These are phyloP conservation scores for Hippophae gyantsensis DNA, from an alignment of 306 rosid species.

Conservation along the genomic window DNA sequence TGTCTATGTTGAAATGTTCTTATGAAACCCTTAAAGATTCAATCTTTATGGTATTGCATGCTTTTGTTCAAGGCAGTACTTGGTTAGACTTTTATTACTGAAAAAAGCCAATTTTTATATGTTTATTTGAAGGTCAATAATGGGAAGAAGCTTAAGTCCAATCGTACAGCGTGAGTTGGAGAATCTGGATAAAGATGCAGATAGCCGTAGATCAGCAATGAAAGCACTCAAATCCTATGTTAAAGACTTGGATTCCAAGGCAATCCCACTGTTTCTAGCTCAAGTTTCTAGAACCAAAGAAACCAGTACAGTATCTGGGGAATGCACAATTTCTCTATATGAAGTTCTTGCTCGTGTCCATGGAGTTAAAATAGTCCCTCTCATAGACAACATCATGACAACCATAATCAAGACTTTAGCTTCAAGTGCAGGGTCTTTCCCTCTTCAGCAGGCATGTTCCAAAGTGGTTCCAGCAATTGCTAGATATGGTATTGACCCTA, in stretches of 20 bases:
- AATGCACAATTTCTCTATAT: slow-evolving; percentile 65
- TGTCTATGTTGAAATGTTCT: too few species aligned
- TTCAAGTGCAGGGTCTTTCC: slow-evolving; percentile 75
- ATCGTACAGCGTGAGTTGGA: slow-evolving; percentile 46
- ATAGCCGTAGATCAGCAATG: slow-evolving; percentile 78
- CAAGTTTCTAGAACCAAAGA: slow-evolving; percentile 89
- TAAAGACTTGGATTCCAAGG: slow-evolving; percentile 64
- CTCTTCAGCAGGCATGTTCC: slow-evolving; percentile 88
- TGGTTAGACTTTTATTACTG: not conserved
- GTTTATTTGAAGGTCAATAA: slow-evolving; percentile 24
- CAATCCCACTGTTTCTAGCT: slow-evolving; percentile 72
- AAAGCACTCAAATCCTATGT: slow-evolving; percentile 62
- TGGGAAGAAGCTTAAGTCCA: slow-evolving; percentile 56
- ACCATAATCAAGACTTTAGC: slow-evolving; percentile 71
- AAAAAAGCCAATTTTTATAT: not conserved
- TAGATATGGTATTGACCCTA: slow-evolving; percentile 81
- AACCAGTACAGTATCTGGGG: slow-evolving; percentile 57
- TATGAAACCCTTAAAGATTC: too few species aligned
- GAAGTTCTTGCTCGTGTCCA: slow-evolving; percentile 89
- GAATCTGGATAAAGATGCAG: slow-evolving; percentile 72
- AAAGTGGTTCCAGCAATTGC: slow-evolving; percentile 82
- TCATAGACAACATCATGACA: slow-evolving; percentile 60
- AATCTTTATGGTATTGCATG: too few species aligned
- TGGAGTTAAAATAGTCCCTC: slow-evolving; percentile 67
- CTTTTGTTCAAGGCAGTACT: too few species aligned